Conservation (phyloP, 768 basidiomycete species). For the Psilocybe cubensis region DNA sequence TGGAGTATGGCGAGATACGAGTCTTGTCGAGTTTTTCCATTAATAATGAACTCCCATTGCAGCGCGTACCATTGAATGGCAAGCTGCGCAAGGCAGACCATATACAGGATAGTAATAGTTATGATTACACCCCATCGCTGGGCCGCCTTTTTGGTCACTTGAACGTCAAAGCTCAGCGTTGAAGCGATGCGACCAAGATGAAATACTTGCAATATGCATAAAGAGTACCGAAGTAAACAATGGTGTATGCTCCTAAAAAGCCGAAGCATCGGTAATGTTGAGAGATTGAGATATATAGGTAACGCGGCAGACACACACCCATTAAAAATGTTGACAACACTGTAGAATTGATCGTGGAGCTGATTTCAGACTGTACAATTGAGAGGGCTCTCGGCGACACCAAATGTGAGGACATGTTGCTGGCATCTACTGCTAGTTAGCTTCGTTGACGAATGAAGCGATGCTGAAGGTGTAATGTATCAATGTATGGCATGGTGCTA, state of each 20-base stretch:
- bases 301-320: not conserved
- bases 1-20: not conserved
- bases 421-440: not conserved
- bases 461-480: too few species aligned
- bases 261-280: not conserved
- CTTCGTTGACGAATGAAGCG: too few species aligned
- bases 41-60: constrained; percentile 10
- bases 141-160: constrained; percentile 6
- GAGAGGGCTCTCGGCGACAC: not conserved
- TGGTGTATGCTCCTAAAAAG: constrained; percentile 9
- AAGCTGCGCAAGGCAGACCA: constrained; percentile 5
- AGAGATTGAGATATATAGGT: not conserved
- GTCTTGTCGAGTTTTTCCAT: constrained; percentile 9
- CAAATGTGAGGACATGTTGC: not conserved
- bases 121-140: not conserved
- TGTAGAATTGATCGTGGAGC: constrained; percentile 4
- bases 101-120: constrained; percentile 7
- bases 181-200: not conserved
- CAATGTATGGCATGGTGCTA: too few species aligned
- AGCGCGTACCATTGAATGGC: constrained; percentile 6
- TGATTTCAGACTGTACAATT: constrained; percentile 1
- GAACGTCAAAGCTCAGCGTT: not conserved
- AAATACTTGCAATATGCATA: constrained; percentile 5
- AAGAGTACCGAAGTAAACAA: constrained; percentile 8
- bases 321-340: constrained; percentile 8